Evolutionary conservation across 345 rosid species (phyloP).

Genomic region (Xanthoceras sorbifolium): DNA sequence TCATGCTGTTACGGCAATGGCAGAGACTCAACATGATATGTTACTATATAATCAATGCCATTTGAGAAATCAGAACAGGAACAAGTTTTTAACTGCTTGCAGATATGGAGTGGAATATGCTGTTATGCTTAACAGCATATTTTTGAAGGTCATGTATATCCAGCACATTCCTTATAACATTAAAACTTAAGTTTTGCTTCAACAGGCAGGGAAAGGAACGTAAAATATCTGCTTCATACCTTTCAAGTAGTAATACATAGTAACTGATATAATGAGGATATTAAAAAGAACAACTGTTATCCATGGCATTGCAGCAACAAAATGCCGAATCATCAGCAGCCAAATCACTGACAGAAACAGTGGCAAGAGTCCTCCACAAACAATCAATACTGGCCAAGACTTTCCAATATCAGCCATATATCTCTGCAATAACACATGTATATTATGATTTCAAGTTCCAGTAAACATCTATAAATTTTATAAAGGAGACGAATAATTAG

Average conservation of each 20-base stretch:
- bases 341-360: constrained; percentile 85
- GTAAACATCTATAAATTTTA: background rate
- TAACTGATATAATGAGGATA: constrained; percentile 74
- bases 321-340: constrained; percentile 88
- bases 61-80: background rate
- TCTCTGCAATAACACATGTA: constrained; percentile 55
- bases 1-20: background rate
- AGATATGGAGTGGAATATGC: background rate
- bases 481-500: background rate
- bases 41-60: background rate
- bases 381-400: constrained; percentile 93
- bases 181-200: background rate
- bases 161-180: background rate
- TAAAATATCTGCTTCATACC: constrained; percentile 41
- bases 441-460: constrained; percentile 13
- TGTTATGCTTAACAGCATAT: background rate
- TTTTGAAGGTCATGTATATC: background rate
- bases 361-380: constrained; percentile 93
- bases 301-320: constrained; percentile 99
- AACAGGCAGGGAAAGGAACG: background rate
- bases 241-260: constrained; percentile 84
- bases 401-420: constrained; percentile 94
- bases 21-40: background rate
- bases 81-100: background rate
- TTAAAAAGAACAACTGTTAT: constrained; percentile 85